Evolutionary conservation across 2,329 filamentous ascomycete species (phyloP).

Genomic region (Shiraia sp.): DNA sequence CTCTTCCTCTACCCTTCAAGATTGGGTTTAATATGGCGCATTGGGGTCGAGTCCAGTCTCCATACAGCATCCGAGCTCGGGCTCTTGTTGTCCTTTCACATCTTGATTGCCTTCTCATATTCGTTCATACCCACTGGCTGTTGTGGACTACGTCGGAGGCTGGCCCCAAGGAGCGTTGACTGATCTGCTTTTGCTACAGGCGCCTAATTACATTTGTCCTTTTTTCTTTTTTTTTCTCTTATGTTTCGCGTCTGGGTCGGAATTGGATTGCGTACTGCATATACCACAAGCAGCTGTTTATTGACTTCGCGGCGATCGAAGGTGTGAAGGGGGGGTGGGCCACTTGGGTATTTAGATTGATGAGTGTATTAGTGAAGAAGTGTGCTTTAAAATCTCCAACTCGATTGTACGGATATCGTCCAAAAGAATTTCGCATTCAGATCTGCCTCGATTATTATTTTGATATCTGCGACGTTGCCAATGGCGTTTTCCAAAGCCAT

Average conservation of each 20-base stretch:
- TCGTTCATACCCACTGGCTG: conserved; percentile 42
- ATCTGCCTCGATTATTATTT: too few relatives aligned
- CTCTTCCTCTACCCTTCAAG: conserved; percentile 19
- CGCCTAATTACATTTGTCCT: conserved; percentile 33
- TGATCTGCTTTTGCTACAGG: conserved; percentile 23
- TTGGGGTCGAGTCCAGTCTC: conserved; percentile 37
- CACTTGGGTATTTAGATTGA: conserved; percentile 24
- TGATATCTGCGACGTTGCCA: too few relatives aligned
- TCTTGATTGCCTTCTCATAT: conserved; percentile 43
- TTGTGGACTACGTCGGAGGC: conserved; percentile 42
- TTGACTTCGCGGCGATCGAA: conserved; percentile 27
- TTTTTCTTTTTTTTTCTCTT: conserved; percentile 19
- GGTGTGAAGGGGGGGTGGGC: conserved; percentile 15
- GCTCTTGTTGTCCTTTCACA: conserved; percentile 33
- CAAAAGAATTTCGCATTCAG: too few relatives aligned
- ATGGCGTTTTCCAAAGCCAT: too few relatives aligned
- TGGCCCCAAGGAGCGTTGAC: conserved; percentile 41
- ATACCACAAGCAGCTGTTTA: conserved; percentile 43
- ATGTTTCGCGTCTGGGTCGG: conserved; percentile 14
- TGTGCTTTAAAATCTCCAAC: conserved; percentile 9
- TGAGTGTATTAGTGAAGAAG: conserved; percentile 18
- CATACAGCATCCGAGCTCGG: conserved; percentile 40
- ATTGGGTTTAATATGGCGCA: conserved; percentile 40
- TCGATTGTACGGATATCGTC: background rate
- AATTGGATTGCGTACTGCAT: conserved; percentile 33